Base-by-base conservation (phyloP, 2,329 filamentous ascomycete genomes). In the Chaetoscypha palmicola region DNA sequence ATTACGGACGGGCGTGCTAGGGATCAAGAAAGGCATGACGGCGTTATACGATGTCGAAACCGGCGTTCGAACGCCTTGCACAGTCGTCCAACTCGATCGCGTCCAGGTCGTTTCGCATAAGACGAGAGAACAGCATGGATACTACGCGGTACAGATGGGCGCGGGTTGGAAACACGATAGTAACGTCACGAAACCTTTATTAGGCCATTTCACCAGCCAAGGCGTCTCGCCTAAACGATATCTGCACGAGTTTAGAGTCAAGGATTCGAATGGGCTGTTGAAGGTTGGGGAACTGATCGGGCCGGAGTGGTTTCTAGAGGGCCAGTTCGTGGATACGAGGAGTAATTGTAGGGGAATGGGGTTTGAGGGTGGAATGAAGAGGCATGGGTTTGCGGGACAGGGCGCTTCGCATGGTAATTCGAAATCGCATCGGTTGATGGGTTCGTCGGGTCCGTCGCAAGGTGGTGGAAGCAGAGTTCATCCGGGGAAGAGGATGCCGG, bases 311-410 rank as follows among this genome's bases (percentile, higher is more conserved):
- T 97, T 97, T 68, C 74, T 82, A 58, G 77, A 83, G 60, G 92
- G 92, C 14, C 89, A 96, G 68, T 94, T 80, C 66, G 84, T 98
- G 48, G 92, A 98, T 68, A 81, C 88, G 42, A 76, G 82, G 58
- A 83, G 81, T 38, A 79, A 84, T 60, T 83, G 80, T 56, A 79
- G 86, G 62, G 92, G 92, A 41, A 91, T 88, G 77, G 92, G 92
- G 5, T 98, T 96, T 64, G 87, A 85, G 8, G 92, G 92, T 76
- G 92, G 87, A 55, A 98, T 98, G 92, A 98, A 98, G 79, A 77
- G 86, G 56, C 86, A 91, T 69, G 89, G 89, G 24, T 97, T 92
- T 67, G 66, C 72, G 22, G 92, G 92, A 58, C 92, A 98, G 71
- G 84, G 81, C 56, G 86, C 88, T 45, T 90, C 83, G 57, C 92